Evolutionary conservation across 2,329 filamentous ascomycete genomes (phyloP), one percentile per base, ranked within the genome.

Genomic region (Lecanicillium sp.): DNA sequence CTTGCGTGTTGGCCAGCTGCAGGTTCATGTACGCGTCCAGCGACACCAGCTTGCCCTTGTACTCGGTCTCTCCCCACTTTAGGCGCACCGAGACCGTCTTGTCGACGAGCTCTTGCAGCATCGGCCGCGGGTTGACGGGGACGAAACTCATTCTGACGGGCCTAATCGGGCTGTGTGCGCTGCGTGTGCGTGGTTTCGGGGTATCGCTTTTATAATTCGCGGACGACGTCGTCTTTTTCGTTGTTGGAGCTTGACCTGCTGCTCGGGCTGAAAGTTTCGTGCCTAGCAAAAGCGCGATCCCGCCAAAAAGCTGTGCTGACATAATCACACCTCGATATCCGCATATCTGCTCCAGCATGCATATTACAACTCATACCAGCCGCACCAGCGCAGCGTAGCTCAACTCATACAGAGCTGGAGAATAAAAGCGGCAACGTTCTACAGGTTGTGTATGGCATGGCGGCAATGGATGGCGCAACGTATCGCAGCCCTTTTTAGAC

Each of bases 21-120:
- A 98, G 83, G 74, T 98, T 98, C 91, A 98, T 97, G 75, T 98
- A 98, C 64, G 87, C 90, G 73, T 98, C 93, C 63, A 95, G 87
- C 60, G 86, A 91, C 63, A 95, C 87, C 54, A 98, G 81, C 56
- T 81, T 81, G 65, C 93, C 93, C 68, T 91, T 94, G 79, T 98
- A 98, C 69, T 98, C 93, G 51, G 89, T 93, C 69, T 96, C 85
- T 59, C 89, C 90, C 93, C 93, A 98, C 79, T 98, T 98, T 55
- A 98, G 79, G 60, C 90, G 88, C 55, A 98, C 86, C 54, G 90
- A 77, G 62, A 98, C 84, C 62, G 91, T 81, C 67, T 94, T 87
- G 74, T 94, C 87, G 70, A 98, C 86, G 55, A 96, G 83, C 64
- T 84, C 84, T 74, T 96, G 90, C 65, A 98, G 86, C 79, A 96